Evolutionary conservation across 306 rosid genomes (phyloP), one percentile per base, ranked within the genome.

Genomic region (Quercus bicolor): DNA sequence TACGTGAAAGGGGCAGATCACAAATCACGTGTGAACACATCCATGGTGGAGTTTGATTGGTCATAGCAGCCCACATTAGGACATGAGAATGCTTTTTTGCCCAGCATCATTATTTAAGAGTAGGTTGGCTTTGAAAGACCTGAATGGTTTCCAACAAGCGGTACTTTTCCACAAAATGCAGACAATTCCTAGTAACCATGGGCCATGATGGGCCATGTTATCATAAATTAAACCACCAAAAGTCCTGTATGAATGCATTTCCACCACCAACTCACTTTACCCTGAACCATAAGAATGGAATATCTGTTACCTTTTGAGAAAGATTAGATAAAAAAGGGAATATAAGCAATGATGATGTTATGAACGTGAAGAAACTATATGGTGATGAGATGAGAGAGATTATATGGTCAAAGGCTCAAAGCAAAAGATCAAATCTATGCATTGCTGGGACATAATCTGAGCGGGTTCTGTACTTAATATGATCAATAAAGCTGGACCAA

Each of bases 261-360:
- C 75, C 78, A 76, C 78, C 56, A 75, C 74, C 79, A 26, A 64
- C 74, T 77, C 73, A 75, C 69, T 84, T 71, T 79, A 66, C 80
- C 85, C 83, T 76, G 74, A 79, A 83, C 81, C 72, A 62, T 64
- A 78, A 20, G 72, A 74, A 77, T 78, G 87, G 91, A 89, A 87
- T 89, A 88, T 87, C 84, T 84, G 75, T 57, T 64, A 54, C 84
- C 90, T 84, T 85, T 87, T 56, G 84, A 79, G 83, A 89, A 89
- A 85, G 83, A 80, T 85, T 71, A 31, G 61, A 80, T 7, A 69
- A 78, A 82, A 88, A 80, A 85, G 75, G 66, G 59, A 62, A 81
- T 28, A 81, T 28, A 66, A 28, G 85, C 80, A 85, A 88, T 88
- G 82, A 90, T 88, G 82, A 75, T 66, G 33, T 51, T 40, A 28